Evolutionary conservation across 2,329 filamentous ascomycete genomes (phyloP), one percentile per base, ranked within the genome.

Genomic region (Colletotrichum godetiae): DNA sequence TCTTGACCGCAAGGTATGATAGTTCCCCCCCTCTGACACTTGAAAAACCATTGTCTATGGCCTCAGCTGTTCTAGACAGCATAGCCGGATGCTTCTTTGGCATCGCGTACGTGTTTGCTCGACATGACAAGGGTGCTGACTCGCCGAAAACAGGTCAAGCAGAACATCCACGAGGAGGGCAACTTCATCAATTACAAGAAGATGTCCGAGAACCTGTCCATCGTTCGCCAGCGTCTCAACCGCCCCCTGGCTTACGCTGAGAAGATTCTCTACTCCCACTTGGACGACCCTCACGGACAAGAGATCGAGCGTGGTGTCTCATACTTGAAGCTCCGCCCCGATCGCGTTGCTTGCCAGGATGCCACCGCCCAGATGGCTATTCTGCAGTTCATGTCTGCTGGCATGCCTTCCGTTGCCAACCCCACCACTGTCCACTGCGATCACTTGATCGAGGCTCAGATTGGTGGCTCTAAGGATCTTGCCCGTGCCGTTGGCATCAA

Each of bases 161-260:
- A 98, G 91, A 97, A 96, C 90, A 98, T 95, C 88, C 95, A 92
- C 90, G 97, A 99, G 87, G 93, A 95, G 85, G 91, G 90, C 85
- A 97, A 97, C 90, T 98, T 95, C 90, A 98, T 98, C 90, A 98
- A 98, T 91, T 99, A 99, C 85, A 95, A 94, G 91, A 98, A 98
- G 91, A 98, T 98, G 95, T 95, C 94, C 80, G 95, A 98, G 89
- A 98, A 98, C 90, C 91, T 99, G 74, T 88, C 92, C 80, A 92
- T 99, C 84, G 97, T 99, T 79, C 94, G 97, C 82, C 85, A 88
- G 80, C 93, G 97, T 81, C 91, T 99, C 78, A 97, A 98, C 88
- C 93, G 94, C 79, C 73, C 73, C 15, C 55, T 74, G 27, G 68
- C 73, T 11, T 74, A 73, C 31, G 58, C 73, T 15, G 69, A 74